Evolutionary conservation across 805 yeast genomes (phyloP), one percentile per base, ranked within the genome.

Genomic region (Saturnispora bothae): DNA sequence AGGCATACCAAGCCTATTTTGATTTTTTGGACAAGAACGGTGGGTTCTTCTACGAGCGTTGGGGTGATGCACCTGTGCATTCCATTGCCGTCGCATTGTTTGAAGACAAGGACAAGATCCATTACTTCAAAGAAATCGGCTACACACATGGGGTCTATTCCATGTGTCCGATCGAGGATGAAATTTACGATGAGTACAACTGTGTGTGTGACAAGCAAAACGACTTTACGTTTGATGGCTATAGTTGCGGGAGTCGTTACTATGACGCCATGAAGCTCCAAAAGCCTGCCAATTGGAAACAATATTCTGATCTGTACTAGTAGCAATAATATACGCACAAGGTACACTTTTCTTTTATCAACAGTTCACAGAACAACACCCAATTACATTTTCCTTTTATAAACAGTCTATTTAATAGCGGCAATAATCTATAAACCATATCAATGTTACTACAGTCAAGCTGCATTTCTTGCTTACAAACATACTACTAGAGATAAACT

Each of bases 1-100:
- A 65, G 27, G 65, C 68, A 16, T 82, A 80, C 58, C 63, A 66
- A 32, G 63, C 68, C 7, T 80, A 70, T 58, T 82, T 82, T 53
- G 64, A 79, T 17, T 61, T 62, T 52, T 61, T 83, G 32, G 94
- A 83, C 53, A 43, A 57, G 33, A 55, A 71, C 3, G 94, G 94
- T 41, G 94, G 94, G 1, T 83, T 83, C 55, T 83, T 73, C 56
- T 81, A 82, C 53, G 92, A 84, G 61, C 68, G 95, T 47, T 84
- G 95, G 94, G 95, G 95, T 16, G 95, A 84, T 59, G 95, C 94
- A 0, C 94, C 94, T 3, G 73, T 83, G n/a, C 94, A 83, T 60
- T 73, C 94, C 1, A 68, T 83, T 36, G 94, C 83, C 4, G 82
- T 75, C 3, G 60, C 85, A 2, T 59, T 78, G 33, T 66, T 81